Base-by-base conservation (phyloP, 768 basidiomycete species). In the Aureoboletus auriporus region DNA sequence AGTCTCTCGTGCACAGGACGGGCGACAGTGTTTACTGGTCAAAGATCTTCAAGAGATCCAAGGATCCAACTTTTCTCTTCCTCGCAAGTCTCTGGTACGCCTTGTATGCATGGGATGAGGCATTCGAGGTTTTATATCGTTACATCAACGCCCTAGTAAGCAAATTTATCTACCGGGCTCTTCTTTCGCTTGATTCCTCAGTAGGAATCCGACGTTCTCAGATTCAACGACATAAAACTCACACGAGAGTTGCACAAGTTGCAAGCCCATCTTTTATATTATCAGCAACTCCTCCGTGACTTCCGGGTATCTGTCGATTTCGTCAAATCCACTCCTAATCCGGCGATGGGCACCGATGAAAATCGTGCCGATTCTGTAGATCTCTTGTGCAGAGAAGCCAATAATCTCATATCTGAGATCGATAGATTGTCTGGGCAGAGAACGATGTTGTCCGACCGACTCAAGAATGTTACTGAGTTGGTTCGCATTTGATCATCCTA, bases 71-170 rank as follows among this genome's bases (percentile, higher is more conserved):
- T 0, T 79, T 83, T 47, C 56, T 81, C 20, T 67, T 83, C 35
- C 59, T 83, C 16, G 69, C 75, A 13, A 64, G 75, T 28, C 64
- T 83, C 23, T 83, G 82, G 82, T 79, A 80, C 54, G 73, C 78
- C 0, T 54, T 82, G 6, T 82, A 83, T 58, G 74, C 77, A 5
- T 83, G 82, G 79, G 82, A 83, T 46, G 80, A 83, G 58, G 69
- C 77, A 1, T 69, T 82, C 16, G 80, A 82, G 51, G 60, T 65
- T 7, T 49, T 83, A 31, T 78, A 78, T 56, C 51, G 55, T 5
- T 76, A 82, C 53, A 75, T 83, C 17, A 75, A 72, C 39, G 61
- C 49, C 39, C 59, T 84, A 63, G 79, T 80, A 61, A 17, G 76
- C 13, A 8, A 31, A 26, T 13, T 36, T 10, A 6, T 44, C 14